Base-by-base conservation (phyloP, 768 basidiomycete species). In the Cystofilobasidium macerans region DNA sequence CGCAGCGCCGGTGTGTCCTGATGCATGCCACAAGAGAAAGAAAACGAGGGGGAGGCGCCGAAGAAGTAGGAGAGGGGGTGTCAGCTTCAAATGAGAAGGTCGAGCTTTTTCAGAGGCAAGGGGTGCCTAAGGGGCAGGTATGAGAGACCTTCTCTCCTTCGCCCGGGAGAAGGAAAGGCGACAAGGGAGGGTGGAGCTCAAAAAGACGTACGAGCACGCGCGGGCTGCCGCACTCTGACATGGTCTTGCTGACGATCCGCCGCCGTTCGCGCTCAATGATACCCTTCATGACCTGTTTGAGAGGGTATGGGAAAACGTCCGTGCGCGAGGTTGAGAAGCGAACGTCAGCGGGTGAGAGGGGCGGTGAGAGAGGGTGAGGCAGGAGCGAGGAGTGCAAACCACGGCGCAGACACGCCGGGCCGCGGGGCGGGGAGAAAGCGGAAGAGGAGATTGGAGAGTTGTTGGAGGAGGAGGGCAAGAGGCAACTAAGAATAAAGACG, bases 201-300 rank as follows among this genome's bases (percentile, higher is more conserved):
- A 30, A n/a, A 48, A 48, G 45, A 48, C 51, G 51, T 20, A 54
- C 51, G 28, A n/a, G 2, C 3, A 32, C n/a, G 13, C 51, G 16
- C 51, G 51, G 51, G 30, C 28, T 30, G 5, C 51, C 51, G 28
- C 28, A 12, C 28, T 54, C 51, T 7, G 18, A 30, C 9, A 54
- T 42, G 54, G 54, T 35, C n/a, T 45, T 43, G 33, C 64, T 47
- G 32, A 59, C 64, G 35, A 65, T 45, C 36, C 57, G 61, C 51
- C 59, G 42, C 36, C 69, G 32, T 48, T 65, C 62, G 28, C 64
- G 47, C 57, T 70, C 63, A 47, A 69, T 65, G 30, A 70, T 68
- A 36, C 73, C 73, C 60, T 69, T 70, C 86, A 93, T 89, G 43
- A 89, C 86, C 67, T 81, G 75, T 8, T 7, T 54, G 53, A 22